Evolutionary conservation across 148 eudicot species (phyloP).

Genomic region (Pharnaceum exiguum): DNA sequence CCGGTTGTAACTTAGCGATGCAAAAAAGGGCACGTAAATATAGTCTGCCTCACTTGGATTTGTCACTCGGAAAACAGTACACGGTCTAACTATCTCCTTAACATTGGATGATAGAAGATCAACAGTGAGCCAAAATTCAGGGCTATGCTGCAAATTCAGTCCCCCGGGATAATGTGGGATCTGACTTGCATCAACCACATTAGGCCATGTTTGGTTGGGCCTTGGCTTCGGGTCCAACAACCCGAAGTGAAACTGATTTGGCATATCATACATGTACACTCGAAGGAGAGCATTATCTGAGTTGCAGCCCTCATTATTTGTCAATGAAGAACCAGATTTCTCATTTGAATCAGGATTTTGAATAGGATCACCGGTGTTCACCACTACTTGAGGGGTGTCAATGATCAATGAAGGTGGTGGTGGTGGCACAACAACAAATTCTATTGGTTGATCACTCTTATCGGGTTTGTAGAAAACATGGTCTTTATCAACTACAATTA

Average conservation of each 20-base stretch:
- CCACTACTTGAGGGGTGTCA: constrained; percentile 2
- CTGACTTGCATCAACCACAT: constrained; percentile 33
- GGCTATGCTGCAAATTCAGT: constrained; percentile 85
- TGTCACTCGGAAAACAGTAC: constrained; percentile 67
- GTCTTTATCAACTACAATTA: constrained; percentile 32
- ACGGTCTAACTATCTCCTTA: constrained; percentile 45
- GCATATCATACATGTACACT: constrained; percentile 86
- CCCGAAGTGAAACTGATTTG: constrained; percentile 83
- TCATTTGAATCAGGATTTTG: constrained; percentile 1
- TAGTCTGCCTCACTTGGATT: constrained; percentile 73
- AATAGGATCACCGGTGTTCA: constrained; percentile 10
- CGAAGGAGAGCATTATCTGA: constrained; percentile 43
- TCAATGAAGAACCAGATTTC: not conserved
- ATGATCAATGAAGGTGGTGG: constrained; percentile 6
- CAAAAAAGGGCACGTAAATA: constrained; percentile 83
- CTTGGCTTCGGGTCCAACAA: constrained; percentile 68
- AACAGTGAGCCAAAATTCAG: constrained; percentile 94
- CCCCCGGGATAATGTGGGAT: constrained; percentile 93
- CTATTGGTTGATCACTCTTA: not conserved
- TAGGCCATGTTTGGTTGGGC: constrained; percentile 61
- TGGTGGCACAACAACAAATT: constrained; percentile 5
- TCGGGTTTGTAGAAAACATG: constrained; percentile 16
- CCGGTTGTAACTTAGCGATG: constrained; percentile 85
- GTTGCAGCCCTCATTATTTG: constrained; percentile 23
- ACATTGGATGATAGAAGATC: constrained; percentile 77